phyloP scores from a whole-genome alignment of 2,329 filamentous ascomycete species.

The Diaporthe caulivora region DNA sequence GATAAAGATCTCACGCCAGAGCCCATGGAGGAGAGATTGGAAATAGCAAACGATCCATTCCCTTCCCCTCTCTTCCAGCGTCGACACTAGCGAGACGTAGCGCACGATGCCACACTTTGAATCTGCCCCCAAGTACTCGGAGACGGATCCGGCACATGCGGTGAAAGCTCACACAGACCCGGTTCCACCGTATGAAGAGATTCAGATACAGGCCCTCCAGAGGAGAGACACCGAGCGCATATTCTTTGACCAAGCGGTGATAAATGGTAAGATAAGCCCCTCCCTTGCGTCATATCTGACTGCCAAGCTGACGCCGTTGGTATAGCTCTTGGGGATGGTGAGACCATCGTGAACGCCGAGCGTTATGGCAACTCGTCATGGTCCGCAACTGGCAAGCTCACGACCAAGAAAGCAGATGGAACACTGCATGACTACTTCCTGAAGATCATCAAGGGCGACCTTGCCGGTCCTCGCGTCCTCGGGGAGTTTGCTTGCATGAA shows the following conservation, averaged over 20 bases:
- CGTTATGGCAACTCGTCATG: slow-evolving; percentile 46
- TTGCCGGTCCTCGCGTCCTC: slow-evolving; percentile 10
- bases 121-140: neutral
- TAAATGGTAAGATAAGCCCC: slow-evolving; percentile 13
- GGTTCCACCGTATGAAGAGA: slow-evolving; percentile 2
- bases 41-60: slow-evolving; percentile 2
- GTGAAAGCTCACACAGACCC: neutral
- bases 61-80: neutral
- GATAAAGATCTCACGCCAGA: slow-evolving; percentile 22
- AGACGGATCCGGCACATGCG: neutral
- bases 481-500: slow-evolving; percentile 48
- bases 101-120: slow-evolving; percentile 19
- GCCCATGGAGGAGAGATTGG: slow-evolving; percentile 4
- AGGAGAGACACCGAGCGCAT: slow-evolving; percentile 29
- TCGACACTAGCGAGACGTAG: neutral
- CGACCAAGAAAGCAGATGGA: slow-evolving; percentile 41
- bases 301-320: neutral
- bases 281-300: no score
- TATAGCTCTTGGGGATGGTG: slow-evolving; percentile 25
- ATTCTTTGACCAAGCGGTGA: slow-evolving; percentile 22
- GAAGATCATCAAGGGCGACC: slow-evolving; percentile 40
- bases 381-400: slow-evolving; percentile 46
- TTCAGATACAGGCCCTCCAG: neutral
- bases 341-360: slow-evolving; percentile 43
- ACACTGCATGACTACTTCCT: slow-evolving; percentile 44